Base-by-base conservation (phyloP, 2,329 filamentous ascomycete species). In the Pseudocercospora cruenta region DNA sequence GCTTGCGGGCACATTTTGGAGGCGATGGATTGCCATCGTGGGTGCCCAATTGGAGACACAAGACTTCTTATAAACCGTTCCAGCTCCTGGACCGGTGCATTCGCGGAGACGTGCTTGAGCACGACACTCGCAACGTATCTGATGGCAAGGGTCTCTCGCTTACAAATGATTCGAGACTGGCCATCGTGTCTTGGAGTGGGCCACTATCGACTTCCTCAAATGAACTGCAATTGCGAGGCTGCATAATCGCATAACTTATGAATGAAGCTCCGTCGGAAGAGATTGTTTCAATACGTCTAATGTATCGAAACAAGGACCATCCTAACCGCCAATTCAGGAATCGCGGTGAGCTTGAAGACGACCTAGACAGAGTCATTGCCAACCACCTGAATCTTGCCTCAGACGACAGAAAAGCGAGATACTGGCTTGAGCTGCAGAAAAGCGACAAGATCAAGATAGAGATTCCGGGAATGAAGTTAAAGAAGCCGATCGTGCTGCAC, bases 1-100 rank as follows among this genome's bases (percentile, higher is more conserved):
- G 47, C 22, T 22, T 51, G 10, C 10, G 12, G 21, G 21, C n/a
- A 51, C 47, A 12, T 8, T 51, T 51, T 51, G 47, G 47, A 21
- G 47, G 47, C 47, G 47, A 51, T 24, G 47, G 47, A 19, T 43
- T 67, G n/a, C 64, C 64, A 10, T 53, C 54, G 1, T 67, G 64
- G 64, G 64, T 64, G 10, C 53, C 57, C 19, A 61, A 67, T 24
- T 64, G 53, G 53, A 22, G 53, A 19, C 24, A 57, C 26, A 57
- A 31, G 24, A 36, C 31, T 3, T 36, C 24, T 2, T 57, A 57
- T 14, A 16, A 57, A 12, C 53, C 53, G 9, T 31, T 28, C 6
- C 22, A 16, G 9, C 31, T 28, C 31, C 31, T 57, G 12, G 53
- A 57, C 9, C 33, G 12, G 24, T 19, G 12, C 16, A 31, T 57